Evolutionary conservation across 345 rosid genomes (phyloP).

Genomic region (Eucalyptus coolabah): DNA sequence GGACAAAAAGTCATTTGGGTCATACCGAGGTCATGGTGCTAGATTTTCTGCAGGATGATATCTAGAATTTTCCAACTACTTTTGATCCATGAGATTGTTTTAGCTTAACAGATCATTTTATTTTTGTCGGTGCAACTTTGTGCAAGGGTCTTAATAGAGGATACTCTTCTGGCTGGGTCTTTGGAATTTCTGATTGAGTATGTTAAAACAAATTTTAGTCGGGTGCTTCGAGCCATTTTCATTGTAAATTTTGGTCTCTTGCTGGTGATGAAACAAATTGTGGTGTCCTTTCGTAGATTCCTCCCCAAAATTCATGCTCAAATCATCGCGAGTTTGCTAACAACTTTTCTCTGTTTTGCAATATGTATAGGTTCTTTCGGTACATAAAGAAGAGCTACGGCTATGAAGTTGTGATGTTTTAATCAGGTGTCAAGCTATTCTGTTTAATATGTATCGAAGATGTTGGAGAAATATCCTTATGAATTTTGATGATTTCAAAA

Average conservation of each 20-base stretch:
- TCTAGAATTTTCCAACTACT: background rate
- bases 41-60: slow-evolving; percentile 54
- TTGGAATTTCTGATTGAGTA: slow-evolving; percentile 47
- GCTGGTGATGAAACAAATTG: background rate
- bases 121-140: slow-evolving; percentile 43
- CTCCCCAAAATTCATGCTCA: too few species aligned
- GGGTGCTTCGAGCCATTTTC: slow-evolving; percentile 48
- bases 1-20: slow-evolving; percentile 67
- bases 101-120: background rate
- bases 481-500: too few species aligned
- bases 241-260: slow-evolving; percentile 30
- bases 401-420: too few species aligned
- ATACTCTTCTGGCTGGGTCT: slow-evolving; percentile 54
- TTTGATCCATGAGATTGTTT: background rate
- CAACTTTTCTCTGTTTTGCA: too few species aligned
- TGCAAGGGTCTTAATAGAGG: slow-evolving; percentile 77
- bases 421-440: too few species aligned
- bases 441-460: too few species aligned
- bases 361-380: too few species aligned
- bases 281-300: too few species aligned
- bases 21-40: slow-evolving; percentile 71
- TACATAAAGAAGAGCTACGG: too few species aligned
- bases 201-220: slow-evolving; percentile 34
- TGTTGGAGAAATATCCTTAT: too few species aligned
- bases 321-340: too few species aligned